Percentiles rank a stretch among this genome's conserved stretches.
Conservation (phyloP, 441 rosid species). For the Croton laevigatus region DNA sequence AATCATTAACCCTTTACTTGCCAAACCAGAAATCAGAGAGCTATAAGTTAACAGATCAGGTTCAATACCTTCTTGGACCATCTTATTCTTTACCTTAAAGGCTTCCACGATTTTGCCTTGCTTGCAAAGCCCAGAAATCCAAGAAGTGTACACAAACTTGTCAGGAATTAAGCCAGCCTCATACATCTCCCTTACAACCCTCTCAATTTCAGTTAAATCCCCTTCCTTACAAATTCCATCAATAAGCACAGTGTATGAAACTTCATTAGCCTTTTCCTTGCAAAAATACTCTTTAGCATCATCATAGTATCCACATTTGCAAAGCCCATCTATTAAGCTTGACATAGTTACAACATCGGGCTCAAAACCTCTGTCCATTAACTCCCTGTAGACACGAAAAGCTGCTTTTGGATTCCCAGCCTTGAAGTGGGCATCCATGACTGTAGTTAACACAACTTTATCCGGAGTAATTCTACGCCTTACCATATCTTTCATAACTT, state of each 20-base stretch:
- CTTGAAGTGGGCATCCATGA: slow-evolving; percentile 17
- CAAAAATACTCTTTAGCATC: slow-evolving; percentile 13
- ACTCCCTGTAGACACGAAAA: slow-evolving; percentile 1
- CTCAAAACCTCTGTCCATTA: slow-evolving; percentile 14
- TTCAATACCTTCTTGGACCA: slow-evolving; percentile 16
- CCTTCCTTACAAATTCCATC: slow-evolving; percentile 18
- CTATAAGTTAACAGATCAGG: slow-evolving; percentile 1
- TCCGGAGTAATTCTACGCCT: slow-evolving; percentile 6
- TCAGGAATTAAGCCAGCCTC: slow-evolving; percentile 13
- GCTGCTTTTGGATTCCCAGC: slow-evolving; percentile 10
- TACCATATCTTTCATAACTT: slow-evolving; percentile 3
- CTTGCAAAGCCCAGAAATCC: slow-evolving; percentile 12
- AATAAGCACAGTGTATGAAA: slow-evolving; percentile 8
- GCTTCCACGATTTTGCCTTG: slow-evolving; percentile 15
- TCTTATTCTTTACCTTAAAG: slow-evolving; percentile 13
- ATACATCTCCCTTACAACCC: slow-evolving; percentile 8
- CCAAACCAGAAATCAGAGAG: slow-evolving; percentile 20
- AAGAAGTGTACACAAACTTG: slow-evolving; percentile 16
- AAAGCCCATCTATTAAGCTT: slow-evolving; percentile 13
- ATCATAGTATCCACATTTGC: slow-evolving; percentile 1
- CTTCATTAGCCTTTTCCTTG: slow-evolving; percentile 19
- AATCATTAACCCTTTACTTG: slow-evolving; percentile 12
- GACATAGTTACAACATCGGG: slow-evolving; percentile 17
- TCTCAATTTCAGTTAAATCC: slow-evolving; percentile 15
- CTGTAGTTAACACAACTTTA: slow-evolving; percentile 9